A percentile compares a stretch with the other conserved stretches of the same genome.
Evolutionary conservation across 1,284 basidiomycete species (phyloP).

Genomic region (Trametes hirsuta): DNA sequence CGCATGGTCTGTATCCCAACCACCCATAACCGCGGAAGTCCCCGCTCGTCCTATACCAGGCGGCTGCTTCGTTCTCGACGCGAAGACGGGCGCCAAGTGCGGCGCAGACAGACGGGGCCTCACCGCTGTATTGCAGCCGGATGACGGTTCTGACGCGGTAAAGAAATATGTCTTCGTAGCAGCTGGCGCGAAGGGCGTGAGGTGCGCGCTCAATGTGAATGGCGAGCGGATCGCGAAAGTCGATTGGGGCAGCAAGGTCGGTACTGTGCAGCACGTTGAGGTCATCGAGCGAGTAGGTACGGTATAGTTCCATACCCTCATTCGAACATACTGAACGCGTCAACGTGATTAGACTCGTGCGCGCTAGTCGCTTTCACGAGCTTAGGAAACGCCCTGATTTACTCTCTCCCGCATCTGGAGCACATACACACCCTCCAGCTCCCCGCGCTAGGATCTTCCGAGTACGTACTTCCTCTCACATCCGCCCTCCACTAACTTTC

Average conservation of each 20-base stretch:
- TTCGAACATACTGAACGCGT: neutral
- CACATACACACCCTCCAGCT: conserved; percentile 53
- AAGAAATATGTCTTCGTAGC: conserved; percentile 49
- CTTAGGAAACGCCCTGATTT: conserved; percentile 56
- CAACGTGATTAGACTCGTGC: conserved; percentile 48
- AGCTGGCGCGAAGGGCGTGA: conserved; percentile 61
- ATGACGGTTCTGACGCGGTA: conserved; percentile 25
- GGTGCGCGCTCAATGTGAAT: conserved; percentile 56
- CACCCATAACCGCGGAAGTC: conserved; percentile 46
- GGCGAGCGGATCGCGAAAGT: conserved; percentile 61
- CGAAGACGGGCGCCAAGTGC: conserved; percentile 53
- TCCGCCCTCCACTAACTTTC: neutral
- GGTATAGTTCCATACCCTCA: neutral
- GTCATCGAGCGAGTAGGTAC: conserved; percentile 60
- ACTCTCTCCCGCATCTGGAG: conserved; percentile 73
- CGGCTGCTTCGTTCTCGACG: conserved; percentile 65
- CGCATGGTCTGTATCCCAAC: conserved; percentile 51
- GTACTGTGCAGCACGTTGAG: conserved; percentile 50
- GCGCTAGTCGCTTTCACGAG: conserved; percentile 70
- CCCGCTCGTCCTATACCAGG: conserved; percentile 53
- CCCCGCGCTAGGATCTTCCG: conserved; percentile 38
- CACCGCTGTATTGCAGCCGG: conserved; percentile 34
- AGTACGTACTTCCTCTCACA: conserved; percentile 40
- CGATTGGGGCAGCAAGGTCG: conserved; percentile 60
- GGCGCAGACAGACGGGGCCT: conserved; percentile 50